Evolutionary conservation across 2,329 filamentous ascomycete genomes (phyloP).

Genomic region (Lachnellula subtilissima): DNA sequence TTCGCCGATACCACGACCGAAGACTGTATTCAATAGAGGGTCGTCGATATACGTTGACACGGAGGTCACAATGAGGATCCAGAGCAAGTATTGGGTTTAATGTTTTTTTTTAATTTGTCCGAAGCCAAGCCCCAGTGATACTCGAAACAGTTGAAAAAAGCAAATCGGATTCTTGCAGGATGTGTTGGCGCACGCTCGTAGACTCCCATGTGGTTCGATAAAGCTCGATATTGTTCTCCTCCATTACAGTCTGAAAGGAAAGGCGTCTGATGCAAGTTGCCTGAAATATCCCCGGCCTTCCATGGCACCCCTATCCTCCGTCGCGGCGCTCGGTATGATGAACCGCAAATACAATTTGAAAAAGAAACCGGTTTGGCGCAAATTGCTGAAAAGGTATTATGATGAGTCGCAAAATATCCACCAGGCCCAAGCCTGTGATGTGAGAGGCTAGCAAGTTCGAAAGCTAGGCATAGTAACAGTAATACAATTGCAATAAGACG

Average conservation of each 20-base stretch:
- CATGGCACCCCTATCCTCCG: not conserved
- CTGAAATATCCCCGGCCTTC: not conserved
- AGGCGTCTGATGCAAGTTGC: not conserved
- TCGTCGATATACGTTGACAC: not conserved
- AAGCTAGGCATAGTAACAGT: conserved; percentile 7
- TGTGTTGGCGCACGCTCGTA: no score
- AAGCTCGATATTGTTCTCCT: no score
- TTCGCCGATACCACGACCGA: not conserved
- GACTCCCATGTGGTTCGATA: no score
- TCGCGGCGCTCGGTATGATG: not conserved
- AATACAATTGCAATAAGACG: conserved; percentile 11
- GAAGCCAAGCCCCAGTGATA: not conserved
- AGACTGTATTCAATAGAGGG: not conserved
- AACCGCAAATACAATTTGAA: conserved; percentile 12
- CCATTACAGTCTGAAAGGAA: not conserved
- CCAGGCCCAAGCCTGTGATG: conserved; percentile 5
- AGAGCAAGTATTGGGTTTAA: not conserved
- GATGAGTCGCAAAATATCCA: conserved; percentile 8
- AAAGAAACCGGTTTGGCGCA: conserved; percentile 6
- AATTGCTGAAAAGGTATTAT: conserved; percentile 6
- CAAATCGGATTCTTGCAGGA: no score
- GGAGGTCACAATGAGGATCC: not conserved
- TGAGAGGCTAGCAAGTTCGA: conserved; percentile 8
- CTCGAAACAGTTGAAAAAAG: not conserved
- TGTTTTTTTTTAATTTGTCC: not conserved